phyloP scores from a whole-genome alignment of 177 flowering plant species.

The Vitis hybrid region DNA sequence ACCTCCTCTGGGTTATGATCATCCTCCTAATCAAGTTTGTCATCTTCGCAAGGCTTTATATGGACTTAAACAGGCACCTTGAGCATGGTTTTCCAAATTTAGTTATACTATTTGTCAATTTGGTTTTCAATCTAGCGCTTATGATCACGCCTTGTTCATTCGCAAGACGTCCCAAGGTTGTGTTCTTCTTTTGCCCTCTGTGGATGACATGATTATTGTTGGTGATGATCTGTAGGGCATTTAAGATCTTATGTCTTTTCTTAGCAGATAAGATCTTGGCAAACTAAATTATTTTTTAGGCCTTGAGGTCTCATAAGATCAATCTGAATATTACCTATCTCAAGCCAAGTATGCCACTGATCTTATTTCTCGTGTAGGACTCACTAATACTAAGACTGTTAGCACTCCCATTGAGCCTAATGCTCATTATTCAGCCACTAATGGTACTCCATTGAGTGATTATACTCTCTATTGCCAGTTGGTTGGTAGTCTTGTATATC shows the following conservation, averaged over 20 bases:
- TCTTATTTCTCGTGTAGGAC: neutral
- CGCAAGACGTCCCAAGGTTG: neutral
- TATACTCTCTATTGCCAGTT: neutral
- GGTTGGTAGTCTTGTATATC: slow-evolving; percentile 4
- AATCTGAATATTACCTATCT: neutral
- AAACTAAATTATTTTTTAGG: slow-evolving; percentile 2
- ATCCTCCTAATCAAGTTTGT: neutral
- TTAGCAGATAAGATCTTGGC: neutral
- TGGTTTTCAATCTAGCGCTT: too few relatives aligned
- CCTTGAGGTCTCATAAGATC: neutral
- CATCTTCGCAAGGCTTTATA: slow-evolving; percentile 1
- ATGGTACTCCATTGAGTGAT: slow-evolving; percentile 3
- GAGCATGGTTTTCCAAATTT: too few relatives aligned
- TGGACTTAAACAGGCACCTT: slow-evolving; percentile 5
- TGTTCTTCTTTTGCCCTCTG: neutral
- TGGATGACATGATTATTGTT: neutral
- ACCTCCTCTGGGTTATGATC: neutral
- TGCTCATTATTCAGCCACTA: neutral
- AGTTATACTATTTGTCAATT: too few relatives aligned
- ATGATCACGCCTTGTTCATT: neutral
- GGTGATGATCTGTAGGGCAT: neutral
- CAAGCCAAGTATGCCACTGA: neutral
- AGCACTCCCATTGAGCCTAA: neutral
- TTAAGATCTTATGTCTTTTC: neutral
- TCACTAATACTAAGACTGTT: neutral